Conservation (phyloP, 2,329 filamentous ascomycete species). For the Trematosphaeria pertusa region DNA sequence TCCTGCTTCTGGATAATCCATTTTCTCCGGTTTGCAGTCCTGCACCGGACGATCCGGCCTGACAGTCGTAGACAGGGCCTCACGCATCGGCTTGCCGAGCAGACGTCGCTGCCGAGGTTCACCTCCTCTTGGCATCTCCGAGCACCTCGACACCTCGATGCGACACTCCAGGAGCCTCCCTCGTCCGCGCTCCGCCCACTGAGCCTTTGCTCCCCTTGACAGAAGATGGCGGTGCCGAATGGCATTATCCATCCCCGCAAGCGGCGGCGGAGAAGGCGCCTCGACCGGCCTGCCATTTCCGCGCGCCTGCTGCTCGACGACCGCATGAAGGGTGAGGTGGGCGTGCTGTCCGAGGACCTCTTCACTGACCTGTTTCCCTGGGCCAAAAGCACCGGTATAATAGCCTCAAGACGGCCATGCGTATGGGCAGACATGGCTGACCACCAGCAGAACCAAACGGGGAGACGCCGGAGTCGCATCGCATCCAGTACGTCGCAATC, state of each 20-base stretch:
- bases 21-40: too few relatives aligned
- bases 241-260: conserved; percentile 51
- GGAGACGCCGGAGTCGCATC: conserved; percentile 19
- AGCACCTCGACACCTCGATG: conserved; percentile 24
- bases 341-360: conserved; percentile 85
- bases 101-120: conserved; percentile 30
- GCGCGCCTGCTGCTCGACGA: conserved; percentile 86
- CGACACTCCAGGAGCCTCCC: conserved; percentile 20
- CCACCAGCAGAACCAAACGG: background rate
- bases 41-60: too few relatives aligned
- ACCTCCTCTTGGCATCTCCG: conserved; percentile 17
- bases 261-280: conserved; percentile 60
- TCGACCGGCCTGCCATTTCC: conserved; percentile 75
- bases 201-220: conserved; percentile 10
- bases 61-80: background rate
- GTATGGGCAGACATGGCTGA: conserved; percentile 8
- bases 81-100: conserved; percentile 12
- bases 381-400: conserved; percentile 28
- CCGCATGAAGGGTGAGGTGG: conserved; percentile 83
- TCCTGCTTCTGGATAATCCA: too few relatives aligned
- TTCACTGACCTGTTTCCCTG: conserved; percentile 79
- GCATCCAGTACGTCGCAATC: conserved; percentile 69
- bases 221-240: conserved; percentile 41
- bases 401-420: background rate
- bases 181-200: conserved; percentile 16